Evolutionary conservation across 1,139 yeast genomes (phyloP).

Genomic region (Pichia sp.): DNA sequence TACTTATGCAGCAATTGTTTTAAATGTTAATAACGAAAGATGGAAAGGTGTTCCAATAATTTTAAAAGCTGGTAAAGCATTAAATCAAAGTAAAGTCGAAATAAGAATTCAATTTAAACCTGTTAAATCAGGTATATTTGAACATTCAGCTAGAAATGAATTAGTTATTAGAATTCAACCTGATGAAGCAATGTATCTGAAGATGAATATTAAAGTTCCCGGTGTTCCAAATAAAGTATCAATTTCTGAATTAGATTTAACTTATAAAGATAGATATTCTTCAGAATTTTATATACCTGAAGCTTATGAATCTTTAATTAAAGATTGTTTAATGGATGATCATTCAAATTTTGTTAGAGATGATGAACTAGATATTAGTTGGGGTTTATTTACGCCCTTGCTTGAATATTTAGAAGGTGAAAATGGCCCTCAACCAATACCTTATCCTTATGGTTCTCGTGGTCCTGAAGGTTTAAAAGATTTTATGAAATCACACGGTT

Average conservation of each 20-base stretch:
- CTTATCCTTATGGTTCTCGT: conserved; percentile 85
- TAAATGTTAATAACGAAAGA: conserved; percentile 81
- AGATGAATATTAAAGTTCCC: conserved; percentile 88
- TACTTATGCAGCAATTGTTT: conserved; percentile 82
- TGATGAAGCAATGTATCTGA: conserved; percentile 85
- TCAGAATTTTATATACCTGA: conserved; percentile 92
- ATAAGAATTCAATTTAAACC: conserved; percentile 88
- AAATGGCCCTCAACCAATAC: conserved; percentile 54
- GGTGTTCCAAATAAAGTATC: conserved; percentile 80
- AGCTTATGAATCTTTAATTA: conserved; percentile 92
- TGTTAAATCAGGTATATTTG: conserved; percentile 76
- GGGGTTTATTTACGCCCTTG: conserved; percentile 91
- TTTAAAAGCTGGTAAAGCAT: conserved; percentile 94
- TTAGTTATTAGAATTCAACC: conserved; percentile 93
- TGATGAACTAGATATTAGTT: conserved; percentile 90
- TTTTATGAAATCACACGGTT: conserved; percentile 66
- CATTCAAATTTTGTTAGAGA: conserved; percentile 97
- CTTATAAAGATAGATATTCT: conserved; percentile 69
- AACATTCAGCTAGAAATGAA: conserved; percentile 82
- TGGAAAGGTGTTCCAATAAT: conserved; percentile 99
- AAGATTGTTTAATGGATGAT: conserved; percentile 87
- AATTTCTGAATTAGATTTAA: conserved; percentile 83
- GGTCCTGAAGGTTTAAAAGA: conserved; percentile 68
- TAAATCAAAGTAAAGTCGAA: conserved; percentile 89
- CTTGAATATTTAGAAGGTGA: conserved; percentile 70